A percentile compares a stretch with the other conserved stretches of the same genome.
Conservation (phyloP, 805 yeast genomes). For the Citeromyces matritensis region DNA sequence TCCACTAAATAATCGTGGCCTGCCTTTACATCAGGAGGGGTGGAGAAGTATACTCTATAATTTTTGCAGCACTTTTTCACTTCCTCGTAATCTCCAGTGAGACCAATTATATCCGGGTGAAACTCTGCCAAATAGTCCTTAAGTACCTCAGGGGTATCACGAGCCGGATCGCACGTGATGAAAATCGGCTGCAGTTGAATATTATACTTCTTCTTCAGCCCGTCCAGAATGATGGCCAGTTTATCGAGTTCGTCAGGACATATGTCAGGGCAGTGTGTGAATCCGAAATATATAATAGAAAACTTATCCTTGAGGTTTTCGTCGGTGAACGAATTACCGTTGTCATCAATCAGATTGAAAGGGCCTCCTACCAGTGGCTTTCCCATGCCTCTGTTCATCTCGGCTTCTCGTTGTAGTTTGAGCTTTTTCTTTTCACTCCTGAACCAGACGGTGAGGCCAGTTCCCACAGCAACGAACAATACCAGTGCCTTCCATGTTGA, state of each 20-base stretch:
- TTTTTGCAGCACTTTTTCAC: constrained; percentile 77
- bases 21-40: constrained; percentile 86
- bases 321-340: constrained; percentile 65
- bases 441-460: constrained; percentile 57
- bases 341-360: constrained; percentile 54
- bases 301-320: constrained; percentile 66
- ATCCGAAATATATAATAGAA: constrained; percentile 85
- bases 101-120: constrained; percentile 79
- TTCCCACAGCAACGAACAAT: constrained; percentile 55
- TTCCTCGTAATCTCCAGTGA: constrained; percentile 82
- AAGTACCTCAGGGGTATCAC: constrained; percentile 80
- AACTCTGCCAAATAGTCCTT: constrained; percentile 77
- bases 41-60: constrained; percentile 92
- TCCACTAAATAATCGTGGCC: constrained; percentile 96
- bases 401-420: constrained; percentile 64
- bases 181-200: constrained; percentile 72
- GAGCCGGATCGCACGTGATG: constrained; percentile 93
- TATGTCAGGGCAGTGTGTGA: constrained; percentile 95
- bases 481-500: constrained; percentile 77
- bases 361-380: constrained; percentile 90
- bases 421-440: constrained; percentile 63
- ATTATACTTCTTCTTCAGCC: constrained; percentile 35
- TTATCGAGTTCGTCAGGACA: constrained; percentile 97
- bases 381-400: constrained; percentile 77
- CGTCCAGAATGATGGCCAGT: constrained; percentile 56